phyloP scores from a whole-genome alignment of 148 eudicot species.

The Fagopyrum tataricum region DNA sequence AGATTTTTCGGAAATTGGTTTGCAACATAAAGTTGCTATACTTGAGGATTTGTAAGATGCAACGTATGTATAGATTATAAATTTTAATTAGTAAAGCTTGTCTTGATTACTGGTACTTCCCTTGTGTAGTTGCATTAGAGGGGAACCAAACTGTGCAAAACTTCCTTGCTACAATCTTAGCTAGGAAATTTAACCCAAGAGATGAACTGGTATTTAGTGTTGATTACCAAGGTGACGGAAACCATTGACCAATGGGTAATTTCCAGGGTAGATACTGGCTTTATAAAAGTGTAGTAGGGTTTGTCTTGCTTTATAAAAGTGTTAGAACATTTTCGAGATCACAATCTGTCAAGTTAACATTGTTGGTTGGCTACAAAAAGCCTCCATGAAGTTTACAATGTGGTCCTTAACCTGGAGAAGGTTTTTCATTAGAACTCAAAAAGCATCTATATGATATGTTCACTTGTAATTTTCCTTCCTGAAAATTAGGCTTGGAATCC shows the following conservation, averaged over 20 bases:
- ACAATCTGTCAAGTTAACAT: background rate
- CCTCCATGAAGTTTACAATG: background rate
- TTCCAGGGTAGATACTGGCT: background rate
- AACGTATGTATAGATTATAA: background rate
- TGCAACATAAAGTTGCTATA: background rate
- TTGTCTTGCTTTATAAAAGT: background rate
- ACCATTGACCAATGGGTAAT: background rate
- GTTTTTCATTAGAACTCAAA: background rate
- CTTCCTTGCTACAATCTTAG: background rate
- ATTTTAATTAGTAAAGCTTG: background rate
- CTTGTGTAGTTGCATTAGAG: background rate
- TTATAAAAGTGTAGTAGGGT: too few relatives aligned
- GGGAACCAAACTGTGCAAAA: background rate
- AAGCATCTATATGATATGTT: background rate
- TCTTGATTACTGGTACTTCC: background rate
- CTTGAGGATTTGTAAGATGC: background rate
- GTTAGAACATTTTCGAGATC: background rate
- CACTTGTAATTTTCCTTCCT: background rate
- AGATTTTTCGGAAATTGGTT: background rate
- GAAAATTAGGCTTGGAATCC: constrained; percentile 67
- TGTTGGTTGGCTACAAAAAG: background rate
- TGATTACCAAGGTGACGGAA: background rate
- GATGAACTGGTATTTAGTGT: background rate
- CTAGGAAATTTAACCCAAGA: background rate
- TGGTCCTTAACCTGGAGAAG: background rate